Evolutionary conservation across 208 protist genomes (phyloP), one percentile per base, ranked within the genome.

Genomic region (Angomonas deanei): DNA sequence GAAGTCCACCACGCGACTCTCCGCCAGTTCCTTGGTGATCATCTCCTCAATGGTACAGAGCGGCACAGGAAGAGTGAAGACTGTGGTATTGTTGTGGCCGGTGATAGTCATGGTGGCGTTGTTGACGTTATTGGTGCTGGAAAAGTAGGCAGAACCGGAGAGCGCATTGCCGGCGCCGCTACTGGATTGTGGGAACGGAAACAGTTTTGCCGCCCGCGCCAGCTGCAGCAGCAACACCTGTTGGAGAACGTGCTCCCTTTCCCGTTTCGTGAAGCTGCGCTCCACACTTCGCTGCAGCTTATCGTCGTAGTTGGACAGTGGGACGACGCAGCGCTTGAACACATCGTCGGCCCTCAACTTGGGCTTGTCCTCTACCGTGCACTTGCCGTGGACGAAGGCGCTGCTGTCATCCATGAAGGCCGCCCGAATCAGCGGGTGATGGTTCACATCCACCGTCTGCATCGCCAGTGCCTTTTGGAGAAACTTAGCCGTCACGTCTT

Each of bases 211-310:
- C n/a, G 54, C 17, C 8, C 52, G 21, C 6, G 74, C 77, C 2
- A 80, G 21, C 42, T 62, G 30, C 46, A 70, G 31, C 19, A 88
- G 72, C 36, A 84, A 64, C 17, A 76, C 49, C 17, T 74, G 70
- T 68, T 84, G 77, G 15, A 88, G 31, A 13, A 77, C 64, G 50
- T 88, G 82, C 26, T 60, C 70, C 21, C 74, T 59, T 54, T 88
- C 82, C 5, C 77, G 74, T 26, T 57, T 19, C 23, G 78, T 80
- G 48, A 88, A 71, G 62, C 64, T 82, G 28, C 78, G 77, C 59
- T 78, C 72, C 3, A 84, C 64, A 17, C 68, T 64, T 19, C 58
- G 50, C 54, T 75, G 68, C 33, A 84, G 72, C 57, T 82, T 30
- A 24, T 62, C 64, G 52, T 72, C 57, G 47, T 56, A 67, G 33